Percentiles rank a stretch among this genome's conserved stretches.
These are phyloP conservation scores for Vinca major DNA, from an alignment of 305 asterid species.

Conservation along the genomic window DNA sequence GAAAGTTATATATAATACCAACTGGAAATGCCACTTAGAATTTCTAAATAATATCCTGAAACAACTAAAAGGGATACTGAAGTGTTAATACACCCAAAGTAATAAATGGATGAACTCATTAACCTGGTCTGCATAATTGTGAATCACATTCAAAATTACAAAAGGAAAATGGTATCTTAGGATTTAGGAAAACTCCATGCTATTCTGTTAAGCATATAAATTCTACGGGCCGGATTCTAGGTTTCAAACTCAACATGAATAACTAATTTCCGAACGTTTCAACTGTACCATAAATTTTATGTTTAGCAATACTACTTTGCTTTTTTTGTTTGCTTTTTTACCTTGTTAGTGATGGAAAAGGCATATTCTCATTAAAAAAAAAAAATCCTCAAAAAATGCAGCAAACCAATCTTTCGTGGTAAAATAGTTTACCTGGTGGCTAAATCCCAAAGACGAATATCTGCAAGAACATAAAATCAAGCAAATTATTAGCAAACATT, in stretches of 20 bases:
- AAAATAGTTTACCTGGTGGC: slow-evolving; percentile 53
- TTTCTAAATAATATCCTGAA: not conserved
- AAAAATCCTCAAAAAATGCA: not conserved
- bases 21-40: not conserved
- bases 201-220: not conserved
- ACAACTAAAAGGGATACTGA: not conserved
- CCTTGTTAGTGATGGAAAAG: not conserved
- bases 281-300: not conserved
- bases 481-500: slow-evolving; percentile 9
- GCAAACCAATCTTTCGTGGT: not conserved
- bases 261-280: not conserved
- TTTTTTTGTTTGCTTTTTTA: too few species aligned
- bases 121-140: not conserved
- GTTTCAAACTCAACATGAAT: not conserved
- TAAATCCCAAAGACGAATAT: slow-evolving; percentile 93
- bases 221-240: not conserved
- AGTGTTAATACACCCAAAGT: not conserved
- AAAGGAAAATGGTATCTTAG: not conserved
- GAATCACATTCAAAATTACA: not conserved
- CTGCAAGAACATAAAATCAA: slow-evolving; percentile 35
- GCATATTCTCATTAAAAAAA: not conserved
- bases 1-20: not conserved
- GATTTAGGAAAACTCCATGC: not conserved
- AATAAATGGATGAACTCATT: not conserved
- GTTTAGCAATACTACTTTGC: too few species aligned